Evolutionary conservation across 805 yeast genomes (phyloP).

Genomic region (Candida adriatica): DNA sequence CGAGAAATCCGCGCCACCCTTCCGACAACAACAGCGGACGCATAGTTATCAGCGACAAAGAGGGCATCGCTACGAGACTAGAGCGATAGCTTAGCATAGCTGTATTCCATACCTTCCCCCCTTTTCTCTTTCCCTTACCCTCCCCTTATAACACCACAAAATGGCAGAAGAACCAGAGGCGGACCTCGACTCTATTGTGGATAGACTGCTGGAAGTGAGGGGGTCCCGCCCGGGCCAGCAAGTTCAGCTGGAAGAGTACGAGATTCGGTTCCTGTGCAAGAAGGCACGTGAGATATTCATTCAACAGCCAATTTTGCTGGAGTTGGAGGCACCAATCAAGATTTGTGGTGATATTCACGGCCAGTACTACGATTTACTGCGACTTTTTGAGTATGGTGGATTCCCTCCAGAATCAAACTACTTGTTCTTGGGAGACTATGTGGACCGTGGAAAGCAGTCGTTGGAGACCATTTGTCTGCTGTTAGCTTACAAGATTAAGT

Average conservation of each 20-base stretch:
- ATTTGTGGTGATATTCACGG: slow-evolving; percentile 99
- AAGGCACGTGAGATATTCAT: slow-evolving; percentile 97
- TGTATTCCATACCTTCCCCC: not conserved
- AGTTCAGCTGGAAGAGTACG: slow-evolving; percentile 88
- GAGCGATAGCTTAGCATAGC: no score
- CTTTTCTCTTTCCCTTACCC: not conserved
- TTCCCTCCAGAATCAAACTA: slow-evolving; percentile 99
- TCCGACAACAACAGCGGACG: no score
- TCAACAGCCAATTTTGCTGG: slow-evolving; percentile 93
- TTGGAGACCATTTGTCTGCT: slow-evolving; percentile 91
- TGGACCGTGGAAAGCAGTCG: slow-evolving; percentile 97
- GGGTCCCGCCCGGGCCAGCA: slow-evolving; percentile 98
- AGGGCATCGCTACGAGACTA: no score
- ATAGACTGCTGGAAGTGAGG: slow-evolving; percentile 92
- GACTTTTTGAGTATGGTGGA: slow-evolving; percentile 96
- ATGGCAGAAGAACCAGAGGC: slow-evolving; percentile 60
- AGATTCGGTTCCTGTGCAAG: slow-evolving; percentile 91
- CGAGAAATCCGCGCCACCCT: no score
- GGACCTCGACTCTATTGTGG: slow-evolving; percentile 94
- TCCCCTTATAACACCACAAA: slow-evolving; percentile 4
- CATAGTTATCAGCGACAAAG: no score
- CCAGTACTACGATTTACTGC: slow-evolving; percentile 90
- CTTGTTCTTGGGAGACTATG: slow-evolving; percentile 93
- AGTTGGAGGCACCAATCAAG: slow-evolving; percentile 93
- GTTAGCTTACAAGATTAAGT: slow-evolving; percentile 93